These are phyloP conservation scores for Huntiella bhutanensis DNA, from an alignment of 2,329 filamentous ascomycete genomes.

Conservation along the genomic window DNA sequence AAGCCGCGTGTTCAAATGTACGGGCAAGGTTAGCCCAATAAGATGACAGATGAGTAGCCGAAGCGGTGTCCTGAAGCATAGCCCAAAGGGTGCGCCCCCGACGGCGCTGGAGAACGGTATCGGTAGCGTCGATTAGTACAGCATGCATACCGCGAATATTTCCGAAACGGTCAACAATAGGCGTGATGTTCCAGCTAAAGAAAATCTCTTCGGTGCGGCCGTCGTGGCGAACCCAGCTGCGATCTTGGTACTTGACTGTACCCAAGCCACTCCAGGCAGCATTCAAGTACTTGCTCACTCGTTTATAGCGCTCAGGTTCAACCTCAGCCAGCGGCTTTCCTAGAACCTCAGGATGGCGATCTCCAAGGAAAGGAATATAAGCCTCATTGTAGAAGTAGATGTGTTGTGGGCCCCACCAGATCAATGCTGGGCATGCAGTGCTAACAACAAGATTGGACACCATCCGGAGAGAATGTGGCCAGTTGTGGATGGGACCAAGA, in stretches of 20 bases:
- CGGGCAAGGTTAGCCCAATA: slow-evolving; percentile 56
- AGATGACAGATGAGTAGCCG: slow-evolving; percentile 49
- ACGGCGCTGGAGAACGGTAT: slow-evolving; percentile 58
- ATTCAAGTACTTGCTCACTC: slow-evolving; percentile 48
- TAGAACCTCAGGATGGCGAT: slow-evolving; percentile 62
- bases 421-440: slow-evolving; percentile 52
- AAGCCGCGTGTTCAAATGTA: slow-evolving; percentile 54
- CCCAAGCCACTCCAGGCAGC: slow-evolving; percentile 53
- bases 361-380: slow-evolving; percentile 50
- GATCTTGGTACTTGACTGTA: slow-evolving; percentile 70
- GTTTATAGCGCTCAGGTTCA: slow-evolving; percentile 59
- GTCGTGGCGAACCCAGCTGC: slow-evolving; percentile 50
- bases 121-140: slow-evolving; percentile 63
- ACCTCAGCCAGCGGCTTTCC: slow-evolving; percentile 48
- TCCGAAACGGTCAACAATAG: slow-evolving; percentile 55
- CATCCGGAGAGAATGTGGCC: slow-evolving; percentile 51
- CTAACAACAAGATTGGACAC: slow-evolving; percentile 74
- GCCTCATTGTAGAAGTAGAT: slow-evolving; percentile 56
- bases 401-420: slow-evolving; percentile 61
- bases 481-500: slow-evolving; percentile 56
- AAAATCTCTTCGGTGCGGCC: slow-evolving; percentile 61
- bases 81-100: slow-evolving; percentile 64
- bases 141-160: slow-evolving; percentile 62
- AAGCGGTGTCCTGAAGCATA: slow-evolving; percentile 55
- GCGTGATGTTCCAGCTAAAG: slow-evolving; percentile 69